Percentiles rank a stretch among this genome's conserved stretches.
phyloP scores from a whole-genome alignment of 2,329 filamentous ascomycete genomes.

The Ophiostoma sp. region DNA sequence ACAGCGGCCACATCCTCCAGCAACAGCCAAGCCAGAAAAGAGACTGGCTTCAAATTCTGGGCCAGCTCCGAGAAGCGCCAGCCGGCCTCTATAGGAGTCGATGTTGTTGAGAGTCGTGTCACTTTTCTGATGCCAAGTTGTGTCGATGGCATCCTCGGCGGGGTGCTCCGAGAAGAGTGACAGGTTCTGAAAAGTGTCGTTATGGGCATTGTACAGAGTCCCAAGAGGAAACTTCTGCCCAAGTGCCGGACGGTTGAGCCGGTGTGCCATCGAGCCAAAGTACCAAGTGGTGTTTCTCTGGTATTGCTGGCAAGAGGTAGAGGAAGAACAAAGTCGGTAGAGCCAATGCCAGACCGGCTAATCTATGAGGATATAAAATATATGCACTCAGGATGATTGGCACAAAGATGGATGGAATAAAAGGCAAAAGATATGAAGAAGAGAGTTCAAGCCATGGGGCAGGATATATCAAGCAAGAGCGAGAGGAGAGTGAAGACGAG shows the following conservation, averaged over 20 bases:
- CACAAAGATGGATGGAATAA: too few relatives aligned
- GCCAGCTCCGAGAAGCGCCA: background rate
- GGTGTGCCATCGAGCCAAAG: conserved; percentile 10
- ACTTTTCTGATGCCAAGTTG: background rate
- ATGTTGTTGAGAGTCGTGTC: background rate
- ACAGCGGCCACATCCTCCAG: background rate
- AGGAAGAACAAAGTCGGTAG: too few relatives aligned
- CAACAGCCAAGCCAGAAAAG: background rate
- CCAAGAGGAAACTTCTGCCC: conserved; percentile 20
- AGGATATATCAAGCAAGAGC: too few relatives aligned
- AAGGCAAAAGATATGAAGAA: too few relatives aligned
- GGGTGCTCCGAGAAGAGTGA: conserved; percentile 14
- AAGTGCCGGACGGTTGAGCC: conserved; percentile 16
- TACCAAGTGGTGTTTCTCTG: too few relatives aligned
- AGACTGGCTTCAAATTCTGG: background rate
- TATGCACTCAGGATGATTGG: too few relatives aligned
- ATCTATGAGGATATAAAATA: too few relatives aligned
- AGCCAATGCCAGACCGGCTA: too few relatives aligned
- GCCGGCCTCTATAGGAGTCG: background rate
- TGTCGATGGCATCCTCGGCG: conserved; percentile 17
- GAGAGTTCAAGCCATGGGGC: too few relatives aligned
- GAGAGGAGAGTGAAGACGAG: too few relatives aligned
- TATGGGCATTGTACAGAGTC: conserved; percentile 21
- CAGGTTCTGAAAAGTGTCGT: conserved; percentile 18
- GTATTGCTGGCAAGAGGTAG: too few relatives aligned